Conservation (phyloP, 2,329 filamentous ascomycete species). For the Onygenales sp. region DNA sequence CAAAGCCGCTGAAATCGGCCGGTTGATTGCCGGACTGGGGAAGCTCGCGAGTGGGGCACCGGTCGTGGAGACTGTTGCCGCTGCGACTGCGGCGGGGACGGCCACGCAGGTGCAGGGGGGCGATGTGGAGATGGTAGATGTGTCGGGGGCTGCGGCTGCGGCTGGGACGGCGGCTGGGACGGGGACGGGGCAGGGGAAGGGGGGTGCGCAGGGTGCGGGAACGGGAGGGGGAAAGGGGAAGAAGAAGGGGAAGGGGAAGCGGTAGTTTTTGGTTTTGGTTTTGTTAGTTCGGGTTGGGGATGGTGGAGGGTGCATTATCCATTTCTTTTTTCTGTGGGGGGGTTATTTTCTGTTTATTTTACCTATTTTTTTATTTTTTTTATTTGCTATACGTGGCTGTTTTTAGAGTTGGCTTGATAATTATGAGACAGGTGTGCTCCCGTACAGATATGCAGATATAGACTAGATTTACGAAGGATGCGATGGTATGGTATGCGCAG, state of each 20-base stretch:
- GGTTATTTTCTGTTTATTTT: background rate
- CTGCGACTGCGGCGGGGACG: constrained; percentile 30
- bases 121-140: constrained; percentile 31
- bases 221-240: constrained; percentile 64
- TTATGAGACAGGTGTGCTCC: background rate
- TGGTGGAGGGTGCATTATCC: background rate
- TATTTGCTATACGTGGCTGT: background rate
- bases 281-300: background rate
- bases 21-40: constrained; percentile 69
- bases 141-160: constrained; percentile 14
- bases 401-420: background rate
- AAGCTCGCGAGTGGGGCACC: constrained; percentile 59
- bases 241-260: constrained; percentile 66
- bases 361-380: background rate
- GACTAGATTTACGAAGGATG: no score
- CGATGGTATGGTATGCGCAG: no score
- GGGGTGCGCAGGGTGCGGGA: constrained; percentile 53
- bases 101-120: constrained; percentile 12
- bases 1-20: constrained; percentile 80
- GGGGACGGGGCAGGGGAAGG: constrained; percentile 27
- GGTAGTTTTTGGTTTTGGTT: constrained; percentile 32
- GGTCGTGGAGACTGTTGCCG: constrained; percentile 23
- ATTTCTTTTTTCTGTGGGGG: background rate
- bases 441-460: no score
- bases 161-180: constrained; percentile 15